Percentiles rank a stretch among this genome's conserved stretches.
phyloP scores from a whole-genome alignment of 495 filamentous ascomycete genomes.

The Cenococcum geophilum region DNA sequence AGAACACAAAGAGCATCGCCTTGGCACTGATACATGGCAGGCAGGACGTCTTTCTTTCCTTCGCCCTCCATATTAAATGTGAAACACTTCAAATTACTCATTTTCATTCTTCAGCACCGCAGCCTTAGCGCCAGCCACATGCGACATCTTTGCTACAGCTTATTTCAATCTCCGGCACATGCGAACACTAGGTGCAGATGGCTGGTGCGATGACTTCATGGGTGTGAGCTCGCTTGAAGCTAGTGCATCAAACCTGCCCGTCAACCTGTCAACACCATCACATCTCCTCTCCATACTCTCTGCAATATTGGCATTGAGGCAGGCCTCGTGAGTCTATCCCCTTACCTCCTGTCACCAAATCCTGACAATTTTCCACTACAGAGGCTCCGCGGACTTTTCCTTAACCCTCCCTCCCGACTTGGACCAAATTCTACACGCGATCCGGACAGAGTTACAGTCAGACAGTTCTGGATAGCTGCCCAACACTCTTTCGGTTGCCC shows the following conservation, averaged over 20 bases:
- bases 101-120: no score
- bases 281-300: conserved; percentile 1
- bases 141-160: background rate
- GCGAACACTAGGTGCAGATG: background rate
- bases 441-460: conserved; percentile 5
- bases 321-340: conserved; percentile 3
- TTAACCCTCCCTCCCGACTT: background rate
- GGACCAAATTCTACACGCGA: background rate
- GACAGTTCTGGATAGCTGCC: background rate
- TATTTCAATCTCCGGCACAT: background rate
- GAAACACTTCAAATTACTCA: no score
- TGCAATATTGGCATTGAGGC: conserved; percentile 7
- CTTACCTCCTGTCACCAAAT: background rate
- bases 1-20: background rate
- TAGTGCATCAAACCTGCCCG: conserved; percentile 7
- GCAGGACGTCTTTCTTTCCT: background rate
- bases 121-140: background rate
- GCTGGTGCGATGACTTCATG: background rate
- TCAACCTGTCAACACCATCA: conserved; percentile 6
- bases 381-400: background rate
- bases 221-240: conserved; percentile 2
- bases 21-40: background rate
- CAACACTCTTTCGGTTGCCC: conserved; percentile 8
- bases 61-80: no score
- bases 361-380: background rate